These are phyloP conservation scores for Trypethelium eluteriae DNA, from an alignment of 495 filamentous ascomycete species.

Conservation along the genomic window DNA sequence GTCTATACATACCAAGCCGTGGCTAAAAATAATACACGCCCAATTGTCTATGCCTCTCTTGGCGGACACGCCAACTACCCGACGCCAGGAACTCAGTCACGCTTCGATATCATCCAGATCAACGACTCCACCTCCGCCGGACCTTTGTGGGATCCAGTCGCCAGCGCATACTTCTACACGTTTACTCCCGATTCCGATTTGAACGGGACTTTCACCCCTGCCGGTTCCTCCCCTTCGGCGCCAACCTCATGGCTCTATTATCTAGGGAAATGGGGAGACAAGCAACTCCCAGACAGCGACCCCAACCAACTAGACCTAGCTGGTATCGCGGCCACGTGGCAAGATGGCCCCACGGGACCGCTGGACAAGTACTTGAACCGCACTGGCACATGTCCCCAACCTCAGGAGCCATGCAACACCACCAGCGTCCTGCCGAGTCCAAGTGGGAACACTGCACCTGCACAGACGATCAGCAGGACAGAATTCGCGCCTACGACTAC, in stretches of 20 bases:
- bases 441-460: slow-evolving; percentile 1
- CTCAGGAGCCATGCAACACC: slow-evolving; percentile 5
- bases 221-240: slow-evolving; percentile 13
- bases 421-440: background rate
- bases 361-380: slow-evolving; percentile 9
- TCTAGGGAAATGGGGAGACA: slow-evolving; percentile 20
- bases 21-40: slow-evolving; percentile 5
- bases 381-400: background rate
- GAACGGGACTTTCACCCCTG: slow-evolving; percentile 18
- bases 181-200: slow-evolving; percentile 14
- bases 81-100: slow-evolving; percentile 41
- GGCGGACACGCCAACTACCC: slow-evolving; percentile 30
- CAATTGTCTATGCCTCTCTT: slow-evolving; percentile 21
- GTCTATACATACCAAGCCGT: slow-evolving; percentile 8
- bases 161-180: slow-evolving; percentile 26
- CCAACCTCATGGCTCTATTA: slow-evolving; percentile 20
- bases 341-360: slow-evolving; percentile 7
- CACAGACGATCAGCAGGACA: slow-evolving; percentile 5
- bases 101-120: slow-evolving; percentile 54
- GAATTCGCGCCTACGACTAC: background rate
- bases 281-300: slow-evolving; percentile 18
- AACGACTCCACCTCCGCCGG: slow-evolving; percentile 55
- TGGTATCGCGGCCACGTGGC: slow-evolving; percentile 1
- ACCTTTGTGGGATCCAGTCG: slow-evolving; percentile 28
- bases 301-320: slow-evolving; percentile 13